These are phyloP conservation scores for Cochlearia excelsa DNA, from an alignment of 345 rosid genomes.

Conservation along the genomic window DNA sequence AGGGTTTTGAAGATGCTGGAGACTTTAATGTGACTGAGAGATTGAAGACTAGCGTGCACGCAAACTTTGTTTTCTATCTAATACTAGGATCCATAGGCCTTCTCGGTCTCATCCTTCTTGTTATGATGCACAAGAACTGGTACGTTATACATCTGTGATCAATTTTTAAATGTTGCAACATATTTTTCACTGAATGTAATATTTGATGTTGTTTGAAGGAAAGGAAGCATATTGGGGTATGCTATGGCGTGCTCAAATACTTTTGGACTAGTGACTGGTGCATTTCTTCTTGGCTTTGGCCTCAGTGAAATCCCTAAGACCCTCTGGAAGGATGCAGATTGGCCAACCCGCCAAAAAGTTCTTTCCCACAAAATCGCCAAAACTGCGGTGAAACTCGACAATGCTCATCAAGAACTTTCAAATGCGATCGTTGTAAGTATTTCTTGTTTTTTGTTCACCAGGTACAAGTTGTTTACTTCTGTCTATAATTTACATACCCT, in stretches of 20 bases:
- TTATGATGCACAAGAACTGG: constrained; percentile 62
- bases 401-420: constrained; percentile 94
- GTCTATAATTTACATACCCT: not conserved
- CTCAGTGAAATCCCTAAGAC: constrained; percentile 91
- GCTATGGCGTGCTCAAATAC: constrained; percentile 99
- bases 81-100: constrained; percentile 86
- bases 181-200: too few species aligned
- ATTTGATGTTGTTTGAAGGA: constrained; percentile 38
- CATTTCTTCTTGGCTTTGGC: constrained; percentile 99
- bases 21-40: constrained; percentile 86
- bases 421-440: constrained; percentile 91
- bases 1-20: constrained; percentile 99
- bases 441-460: not conserved
- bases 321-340: constrained; percentile 87
- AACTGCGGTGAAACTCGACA: constrained; percentile 96
- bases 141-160: constrained; percentile 9
- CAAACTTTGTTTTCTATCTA: constrained; percentile 86
- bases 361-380: constrained; percentile 97
- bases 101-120: constrained; percentile 85
- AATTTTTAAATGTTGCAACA: too few species aligned
- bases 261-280: constrained; percentile 99
- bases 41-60: constrained; percentile 87
- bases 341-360: constrained; percentile 90
- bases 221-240: constrained; percentile 65
- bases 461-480: not conserved